These are phyloP conservation scores for Trichoderma arundinaceum DNA, from an alignment of 2,329 filamentous ascomycete species.

Conservation along the genomic window DNA sequence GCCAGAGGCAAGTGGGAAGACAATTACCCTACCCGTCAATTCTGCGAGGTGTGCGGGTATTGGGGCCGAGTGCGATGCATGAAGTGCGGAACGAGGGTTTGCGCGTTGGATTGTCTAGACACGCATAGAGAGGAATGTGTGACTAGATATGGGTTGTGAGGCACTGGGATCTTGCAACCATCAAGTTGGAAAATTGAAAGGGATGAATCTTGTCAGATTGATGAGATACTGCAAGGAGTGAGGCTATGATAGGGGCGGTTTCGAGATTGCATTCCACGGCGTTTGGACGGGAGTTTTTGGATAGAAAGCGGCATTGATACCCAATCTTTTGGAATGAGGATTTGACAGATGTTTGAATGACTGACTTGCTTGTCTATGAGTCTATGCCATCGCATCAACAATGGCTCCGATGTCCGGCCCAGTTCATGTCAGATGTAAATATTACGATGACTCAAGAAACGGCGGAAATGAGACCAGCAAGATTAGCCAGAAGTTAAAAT, in stretches of 20 bases:
- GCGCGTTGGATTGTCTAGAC: conserved; percentile 75
- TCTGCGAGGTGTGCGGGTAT: conserved; percentile 82
- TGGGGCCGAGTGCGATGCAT: conserved; percentile 78
- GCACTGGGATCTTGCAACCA: not conserved
- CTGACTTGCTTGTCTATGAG: not conserved
- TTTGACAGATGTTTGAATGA: not conserved
- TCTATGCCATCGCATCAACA: not conserved
- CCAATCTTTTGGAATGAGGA: conserved; percentile 1
- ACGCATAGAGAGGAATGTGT: conserved; percentile 75
- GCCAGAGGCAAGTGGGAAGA: conserved; percentile 56
- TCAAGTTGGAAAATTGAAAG: not conserved
- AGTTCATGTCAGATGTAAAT: not conserved
- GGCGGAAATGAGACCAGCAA: not conserved
- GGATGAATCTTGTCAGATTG: not conserved
- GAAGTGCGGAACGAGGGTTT: conserved; percentile 80
- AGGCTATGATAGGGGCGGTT: not conserved
- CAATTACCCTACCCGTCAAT: conserved; percentile 64
- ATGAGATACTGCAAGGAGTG: not conserved
- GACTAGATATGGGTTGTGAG: conserved; percentile 63
- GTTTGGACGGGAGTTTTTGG: conserved; percentile 32
- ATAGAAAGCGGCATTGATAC: conserved; percentile 32
- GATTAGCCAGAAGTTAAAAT: not conserved
- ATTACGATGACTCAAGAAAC: not conserved
- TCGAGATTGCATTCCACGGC: conserved; percentile 18
- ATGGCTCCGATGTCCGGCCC: conserved; percentile 25